These are phyloP conservation scores for Leptographium lundbergii DNA, from an alignment of 2,329 filamentous ascomycete species.

Conservation along the genomic window DNA sequence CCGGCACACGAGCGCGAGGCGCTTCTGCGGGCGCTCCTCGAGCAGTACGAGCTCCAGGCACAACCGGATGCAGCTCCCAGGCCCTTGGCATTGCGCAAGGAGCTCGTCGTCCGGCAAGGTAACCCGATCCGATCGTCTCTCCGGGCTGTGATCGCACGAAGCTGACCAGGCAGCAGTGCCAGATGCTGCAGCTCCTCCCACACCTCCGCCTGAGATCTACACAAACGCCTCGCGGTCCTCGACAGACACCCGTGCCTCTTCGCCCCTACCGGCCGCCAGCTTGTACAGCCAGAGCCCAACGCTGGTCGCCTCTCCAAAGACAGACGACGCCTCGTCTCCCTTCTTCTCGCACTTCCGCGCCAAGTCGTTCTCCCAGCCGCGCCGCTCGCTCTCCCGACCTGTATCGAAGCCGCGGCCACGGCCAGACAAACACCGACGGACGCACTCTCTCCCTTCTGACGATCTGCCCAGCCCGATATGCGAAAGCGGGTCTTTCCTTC, in stretches of 20 bases:
- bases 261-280: not conserved
- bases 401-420: not conserved
- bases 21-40: conserved; percentile 20
- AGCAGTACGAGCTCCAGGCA: conserved; percentile 15
- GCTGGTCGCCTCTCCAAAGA: conserved; percentile 1
- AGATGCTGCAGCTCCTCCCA: not conserved
- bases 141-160: not conserved
- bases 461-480: not conserved
- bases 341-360: conserved; percentile 31
- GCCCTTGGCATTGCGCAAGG: not conserved
- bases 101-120: not conserved
- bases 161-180: not conserved
- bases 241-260: not conserved
- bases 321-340: conserved; percentile 32
- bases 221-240: not conserved
- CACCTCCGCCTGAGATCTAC: not conserved
- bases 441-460: conserved; percentile 14
- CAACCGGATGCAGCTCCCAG: conserved; percentile 20
- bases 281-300: not conserved
- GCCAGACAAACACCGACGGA: not conserved
- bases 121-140: not conserved
- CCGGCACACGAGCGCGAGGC: conserved; percentile 20
- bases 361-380: conserved; percentile 22
- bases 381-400: not conserved
- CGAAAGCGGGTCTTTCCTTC: not conserved